Evolutionary conservation across 2,329 filamentous ascomycete genomes (phyloP).

Genomic region (Verticillium zaregamsianum): DNA sequence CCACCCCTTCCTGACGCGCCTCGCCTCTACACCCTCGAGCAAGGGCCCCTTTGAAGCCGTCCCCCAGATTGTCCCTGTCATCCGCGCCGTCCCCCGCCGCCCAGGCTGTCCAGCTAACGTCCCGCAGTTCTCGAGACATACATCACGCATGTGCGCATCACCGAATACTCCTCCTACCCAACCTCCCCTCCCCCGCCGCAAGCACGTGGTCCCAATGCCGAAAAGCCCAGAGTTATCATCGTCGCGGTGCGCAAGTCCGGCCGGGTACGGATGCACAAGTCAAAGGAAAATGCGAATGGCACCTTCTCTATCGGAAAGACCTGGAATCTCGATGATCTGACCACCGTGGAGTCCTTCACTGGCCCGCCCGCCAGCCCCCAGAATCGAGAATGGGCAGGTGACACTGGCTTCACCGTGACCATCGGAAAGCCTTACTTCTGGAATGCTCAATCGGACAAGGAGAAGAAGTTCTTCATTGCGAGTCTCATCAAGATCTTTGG

Average conservation of each 20-base stretch:
- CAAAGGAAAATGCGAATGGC: conserved; percentile 89
- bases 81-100: conserved; percentile 1
- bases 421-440: conserved; percentile 96
- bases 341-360: conserved; percentile 73
- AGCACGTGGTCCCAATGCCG: conserved; percentile 62
- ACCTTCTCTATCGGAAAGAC: conserved; percentile 98
- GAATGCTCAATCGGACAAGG: conserved; percentile 88
- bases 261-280: conserved; percentile 92
- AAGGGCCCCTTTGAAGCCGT: conserved; percentile 2
- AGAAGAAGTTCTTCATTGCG: conserved; percentile 98
- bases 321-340: conserved; percentile 91
- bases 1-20: conserved; percentile 10
- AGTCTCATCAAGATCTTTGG: conserved; percentile 94
- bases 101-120: conserved; percentile 1
- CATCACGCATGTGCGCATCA: conserved; percentile 92
- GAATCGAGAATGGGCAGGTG: conserved; percentile 73
- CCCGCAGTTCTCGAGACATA: conserved; percentile 78
- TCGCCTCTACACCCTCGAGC: conserved; percentile 10
- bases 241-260: conserved; percentile 91
- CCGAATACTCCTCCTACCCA: conserved; percentile 79
- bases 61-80: conserved; percentile 3
- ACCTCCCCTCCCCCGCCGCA: conserved; percentile 80
- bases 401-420: conserved; percentile 80
- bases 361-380: conserved; percentile 52
- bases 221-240: conserved; percentile 89